Evolutionary conservation across 2,329 filamentous ascomycete species (phyloP).

Genomic region (Microcyclospora tardicrescens): DNA sequence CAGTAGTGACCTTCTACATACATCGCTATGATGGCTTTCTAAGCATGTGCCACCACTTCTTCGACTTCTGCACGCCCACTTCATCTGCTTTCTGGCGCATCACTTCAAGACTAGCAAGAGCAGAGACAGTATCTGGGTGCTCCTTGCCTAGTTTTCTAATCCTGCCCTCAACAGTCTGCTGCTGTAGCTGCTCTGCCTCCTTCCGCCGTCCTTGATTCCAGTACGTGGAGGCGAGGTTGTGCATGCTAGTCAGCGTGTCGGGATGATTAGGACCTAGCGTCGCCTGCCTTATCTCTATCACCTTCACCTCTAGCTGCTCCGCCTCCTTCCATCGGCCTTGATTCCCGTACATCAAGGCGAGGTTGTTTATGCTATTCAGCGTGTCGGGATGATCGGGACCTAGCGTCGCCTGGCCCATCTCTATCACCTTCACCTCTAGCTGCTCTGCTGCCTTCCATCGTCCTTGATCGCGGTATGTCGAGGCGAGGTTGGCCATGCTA

Average conservation of each 20-base stretch:
- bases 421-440: slow-evolving; percentile 4
- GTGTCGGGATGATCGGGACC: slow-evolving; percentile 5
- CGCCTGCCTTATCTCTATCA: slow-evolving; percentile 2
- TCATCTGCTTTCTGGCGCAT: not conserved
- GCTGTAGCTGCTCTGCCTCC: slow-evolving; percentile 6
- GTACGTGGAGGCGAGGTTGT: slow-evolving; percentile 4
- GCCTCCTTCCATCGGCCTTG: slow-evolving; percentile 5
- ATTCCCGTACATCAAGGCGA: slow-evolving; percentile 3
- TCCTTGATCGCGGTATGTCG: not conserved
- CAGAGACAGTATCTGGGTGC: slow-evolving; percentile 4
- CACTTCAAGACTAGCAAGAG: not conserved
- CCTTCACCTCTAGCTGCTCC: slow-evolving; percentile 4
- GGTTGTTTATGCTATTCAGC: slow-evolving; percentile 5
- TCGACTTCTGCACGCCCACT: too few species aligned
- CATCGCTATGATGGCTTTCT: too few species aligned
- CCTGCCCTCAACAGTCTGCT: slow-evolving; percentile 2
- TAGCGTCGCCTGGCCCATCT: slow-evolving; percentile 2
- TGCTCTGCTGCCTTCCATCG: slow-evolving; percentile 4
- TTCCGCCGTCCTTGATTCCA: slow-evolving; percentile 1
- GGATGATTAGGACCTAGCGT: slow-evolving; percentile 5
- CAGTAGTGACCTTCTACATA: too few species aligned
- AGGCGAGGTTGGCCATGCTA: slow-evolving; percentile 3
- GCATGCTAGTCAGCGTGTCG: slow-evolving; percentile 4
- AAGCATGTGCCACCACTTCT: too few species aligned
- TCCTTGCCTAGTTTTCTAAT: slow-evolving; percentile 2